Evolutionary conservation across 805 yeast genomes (phyloP).

Genomic region (Saccharomycopsis javanensis): DNA sequence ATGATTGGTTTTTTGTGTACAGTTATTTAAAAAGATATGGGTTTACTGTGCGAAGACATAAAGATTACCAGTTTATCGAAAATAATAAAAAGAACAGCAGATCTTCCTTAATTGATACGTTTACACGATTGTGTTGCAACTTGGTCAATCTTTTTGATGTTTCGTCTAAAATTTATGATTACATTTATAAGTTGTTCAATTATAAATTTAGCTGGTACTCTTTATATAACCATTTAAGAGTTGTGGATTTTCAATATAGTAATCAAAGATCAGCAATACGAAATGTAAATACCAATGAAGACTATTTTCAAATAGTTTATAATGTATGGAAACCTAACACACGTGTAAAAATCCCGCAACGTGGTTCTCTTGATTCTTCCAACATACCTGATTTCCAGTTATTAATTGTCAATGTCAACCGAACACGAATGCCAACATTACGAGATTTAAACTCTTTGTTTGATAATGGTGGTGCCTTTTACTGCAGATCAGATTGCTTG

Average conservation of each 20-base stretch:
- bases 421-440: conserved; percentile 21
- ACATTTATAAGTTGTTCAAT: background rate
- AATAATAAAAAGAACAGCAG: no score
- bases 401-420: conserved; percentile 37
- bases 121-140: background rate
- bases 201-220: background rate
- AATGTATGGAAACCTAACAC: conserved; percentile 68
- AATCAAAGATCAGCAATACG: background rate
- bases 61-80: background rate
- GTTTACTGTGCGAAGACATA: conserved; percentile 39
- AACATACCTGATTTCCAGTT: conserved; percentile 51
- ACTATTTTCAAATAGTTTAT: conserved; percentile 31
- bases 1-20: conserved; percentile 47
- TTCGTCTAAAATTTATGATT: background rate
- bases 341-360: conserved; percentile 30
- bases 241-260: background rate
- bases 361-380: conserved; percentile 30
- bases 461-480: conserved; percentile 27
- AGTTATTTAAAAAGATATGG: conserved; percentile 58
- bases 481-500: conserved; percentile 33
- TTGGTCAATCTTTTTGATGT: background rate
- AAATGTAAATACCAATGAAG: background rate
- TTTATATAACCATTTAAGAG: background rate
- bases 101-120: background rate
- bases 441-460: conserved; percentile 24